Evolutionary conservation across 75 land plant species (phyloP).

Genomic region (Isoetes taiwanensis): DNA sequence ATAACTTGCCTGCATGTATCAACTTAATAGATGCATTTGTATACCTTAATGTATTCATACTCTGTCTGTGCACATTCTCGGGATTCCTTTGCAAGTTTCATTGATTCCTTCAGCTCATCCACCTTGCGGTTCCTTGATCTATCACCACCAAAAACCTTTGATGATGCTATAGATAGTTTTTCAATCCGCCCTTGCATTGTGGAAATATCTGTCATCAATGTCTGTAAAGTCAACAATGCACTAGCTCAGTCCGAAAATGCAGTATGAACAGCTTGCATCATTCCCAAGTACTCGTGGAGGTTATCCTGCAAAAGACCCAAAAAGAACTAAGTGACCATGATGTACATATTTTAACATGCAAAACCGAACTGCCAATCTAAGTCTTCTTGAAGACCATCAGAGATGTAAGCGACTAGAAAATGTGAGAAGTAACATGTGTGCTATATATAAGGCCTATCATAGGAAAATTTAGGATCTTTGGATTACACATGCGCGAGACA

Average conservation of each 20-base stretch:
- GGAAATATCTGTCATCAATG: conserved; percentile 50
- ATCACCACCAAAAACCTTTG: conserved; percentile 79
- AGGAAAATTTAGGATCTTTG: too few species aligned
- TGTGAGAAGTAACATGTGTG: too few species aligned
- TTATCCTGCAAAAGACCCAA: conserved; percentile 43
- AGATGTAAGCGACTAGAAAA: too few species aligned
- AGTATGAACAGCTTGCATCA: conserved; percentile 59
- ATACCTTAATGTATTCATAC: conserved; percentile 90
- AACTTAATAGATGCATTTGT: too few species aligned
- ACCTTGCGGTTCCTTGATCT: conserved; percentile 50
- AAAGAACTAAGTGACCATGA: too few species aligned
- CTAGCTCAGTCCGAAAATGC: conserved; percentile 75
- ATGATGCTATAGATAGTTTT: conserved; percentile 62
- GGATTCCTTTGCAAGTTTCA: conserved; percentile 56
- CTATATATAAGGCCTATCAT: too few species aligned
- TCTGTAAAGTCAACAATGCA: conserved; percentile 77
- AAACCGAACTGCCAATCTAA: too few species aligned
- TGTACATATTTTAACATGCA: too few species aligned
- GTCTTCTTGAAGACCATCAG: too few species aligned
- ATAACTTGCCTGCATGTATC: too few species aligned
- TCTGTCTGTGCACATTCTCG: conserved; percentile 49
- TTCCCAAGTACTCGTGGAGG: conserved; percentile 70
- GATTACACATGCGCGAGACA: too few species aligned
- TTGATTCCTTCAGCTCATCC: conserved; percentile 60
- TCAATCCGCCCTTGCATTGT: conserved; percentile 51